Evolutionary conservation across 495 filamentous ascomycete genomes (phyloP), one percentile per base, ranked within the genome.

Genomic region (Penicillium alfredii): DNA sequence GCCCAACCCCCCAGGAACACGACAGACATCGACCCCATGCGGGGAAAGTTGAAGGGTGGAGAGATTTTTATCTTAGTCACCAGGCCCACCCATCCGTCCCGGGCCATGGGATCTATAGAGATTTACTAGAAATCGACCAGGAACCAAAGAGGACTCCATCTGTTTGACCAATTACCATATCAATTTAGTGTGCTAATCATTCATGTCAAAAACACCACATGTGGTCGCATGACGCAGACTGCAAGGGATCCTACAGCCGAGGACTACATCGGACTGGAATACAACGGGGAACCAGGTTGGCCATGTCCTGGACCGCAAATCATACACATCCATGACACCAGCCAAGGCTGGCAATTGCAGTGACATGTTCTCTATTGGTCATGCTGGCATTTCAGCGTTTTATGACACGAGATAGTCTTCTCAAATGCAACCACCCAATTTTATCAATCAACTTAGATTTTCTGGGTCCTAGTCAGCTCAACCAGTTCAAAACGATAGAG

Each of bases 61-160:
- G 30, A 31, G 27, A 21, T 26, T 18, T 40, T 40, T n/a, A n/a
- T n/a, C n/a, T 53, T 49, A 53, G 49, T 53, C 45, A 53, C 49
- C 24, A 30, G 26, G 20, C 41, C 36, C 42, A 19, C 40, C n/a
- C n/a, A n/a, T n/a, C n/a, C n/a, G n/a, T 30, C 17, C 21, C 29
- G 22, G 21, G n/a, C 22, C 29, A 21, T 33, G 23, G 9, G 21
- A 25, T 18, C 13, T 32, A n/a, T n/a, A n/a, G n/a, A n/a, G n/a
- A n/a, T n/a, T n/a, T n/a, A n/a, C n/a, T n/a, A n/a, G n/a, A n/a
- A n/a, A n/a, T n/a, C n/a, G n/a, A n/a, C n/a, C n/a, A n/a, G n/a
- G n/a, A n/a, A n/a, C n/a, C n/a, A n/a, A n/a, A n/a, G n/a, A n/a
- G n/a, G n/a, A n/a, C n/a, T n/a, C n/a, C n/a, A n/a, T n/a, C n/a